A percentile compares a stretch with the other conserved stretches of the same genome.
phyloP scores from a whole-genome alignment of 1,284 basidiomycete species.

The Marasmius oreades region DNA sequence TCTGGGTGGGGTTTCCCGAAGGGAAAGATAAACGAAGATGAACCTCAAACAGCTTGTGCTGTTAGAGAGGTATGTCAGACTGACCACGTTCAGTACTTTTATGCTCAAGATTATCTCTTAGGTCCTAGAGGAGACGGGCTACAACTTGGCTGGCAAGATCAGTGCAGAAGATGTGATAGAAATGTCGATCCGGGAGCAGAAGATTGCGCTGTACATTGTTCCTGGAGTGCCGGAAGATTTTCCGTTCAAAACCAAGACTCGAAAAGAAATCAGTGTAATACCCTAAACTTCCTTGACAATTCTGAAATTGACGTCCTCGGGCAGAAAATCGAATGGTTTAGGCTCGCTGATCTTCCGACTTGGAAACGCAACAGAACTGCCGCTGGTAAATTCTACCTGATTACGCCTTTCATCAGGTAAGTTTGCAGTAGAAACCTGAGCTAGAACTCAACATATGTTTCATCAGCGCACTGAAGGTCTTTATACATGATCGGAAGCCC shows the following conservation, averaged over 20 bases:
- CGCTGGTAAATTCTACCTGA: slow-evolving; percentile 89
- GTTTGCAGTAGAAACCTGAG: slow-evolving; percentile 26
- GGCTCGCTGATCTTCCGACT: slow-evolving; percentile 84
- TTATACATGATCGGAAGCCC: slow-evolving; percentile 55
- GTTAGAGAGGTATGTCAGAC: slow-evolving; percentile 73
- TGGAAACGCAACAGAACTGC: slow-evolving; percentile 82
- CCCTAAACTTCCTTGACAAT: slow-evolving; percentile 11
- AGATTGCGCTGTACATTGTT: slow-evolving; percentile 90
- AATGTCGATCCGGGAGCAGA: slow-evolving; percentile 86
- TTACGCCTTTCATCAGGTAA: slow-evolving; percentile 92
- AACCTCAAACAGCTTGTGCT: slow-evolving; percentile 81
- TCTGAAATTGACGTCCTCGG: slow-evolving; percentile 14
- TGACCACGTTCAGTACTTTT: background rate
- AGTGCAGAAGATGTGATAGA: slow-evolving; percentile 76
- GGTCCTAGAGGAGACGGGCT: slow-evolving; percentile 95
- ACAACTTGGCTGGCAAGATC: slow-evolving; percentile 74
- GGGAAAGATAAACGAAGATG: slow-evolving; percentile 97
- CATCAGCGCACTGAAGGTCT: slow-evolving; percentile 59
- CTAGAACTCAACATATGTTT: slow-evolving; percentile 14
- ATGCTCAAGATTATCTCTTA: slow-evolving; percentile 10
- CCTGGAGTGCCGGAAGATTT: slow-evolving; percentile 88
- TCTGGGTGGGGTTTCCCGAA: slow-evolving; percentile 99
- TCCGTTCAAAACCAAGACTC: slow-evolving; percentile 88
- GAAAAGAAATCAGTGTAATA: slow-evolving; percentile 97
- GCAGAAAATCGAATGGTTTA: slow-evolving; percentile 97